Base-by-base conservation (phyloP, 2,329 filamentous ascomycete species). In the Fusarium buxicola region DNA sequence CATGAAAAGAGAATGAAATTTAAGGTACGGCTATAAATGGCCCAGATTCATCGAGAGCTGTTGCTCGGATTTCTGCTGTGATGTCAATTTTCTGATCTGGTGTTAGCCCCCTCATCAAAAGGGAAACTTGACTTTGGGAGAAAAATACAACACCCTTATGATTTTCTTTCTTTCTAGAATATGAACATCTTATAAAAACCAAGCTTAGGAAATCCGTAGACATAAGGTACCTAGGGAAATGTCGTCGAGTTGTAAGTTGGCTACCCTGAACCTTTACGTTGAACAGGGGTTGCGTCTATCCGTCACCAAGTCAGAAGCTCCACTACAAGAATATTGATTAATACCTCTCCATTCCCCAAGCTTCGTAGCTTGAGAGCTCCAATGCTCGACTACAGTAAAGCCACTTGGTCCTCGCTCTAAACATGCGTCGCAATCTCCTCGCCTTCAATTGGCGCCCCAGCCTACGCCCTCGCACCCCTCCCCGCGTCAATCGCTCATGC, bases 361-460 rank as follows among this genome's bases (percentile, higher is more conserved):
- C 30, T 36, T 28, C 21, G 41, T 35, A 6, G 34, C 8, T 25
- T 32, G 10, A n/a, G 27, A 24, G 16, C 9, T 35, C 15, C 27
- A 39, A 36, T n/a, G 12, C 8, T 2, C 15, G 10, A 7, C 18
- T 7, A 10, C 8, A 35, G 11, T 7, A 10, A 10, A 35, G 11
- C 21, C 16, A 4, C 3, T 5, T n/a, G 6, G 6, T 11, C 3
- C 8, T 25, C 5, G 8, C 27, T 30, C 8, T 11, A 3, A 54
- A 28, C 15, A 76, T 76, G 74, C 60, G 70, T 15, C 71, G 70
- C 27, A 69, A 65, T 28, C 51, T 41, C 2, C 21, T 65, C 13
- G 9, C 48, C 6, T 46, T 66, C 49, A 64, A 68, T 55, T 70
- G 72, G 65, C 63, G 62, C 8, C 65, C 54, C 7, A 52, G 51